Evolutionary conservation across 257 asterid genomes (phyloP).

Genomic region (Primulina huaijiensis): DNA sequence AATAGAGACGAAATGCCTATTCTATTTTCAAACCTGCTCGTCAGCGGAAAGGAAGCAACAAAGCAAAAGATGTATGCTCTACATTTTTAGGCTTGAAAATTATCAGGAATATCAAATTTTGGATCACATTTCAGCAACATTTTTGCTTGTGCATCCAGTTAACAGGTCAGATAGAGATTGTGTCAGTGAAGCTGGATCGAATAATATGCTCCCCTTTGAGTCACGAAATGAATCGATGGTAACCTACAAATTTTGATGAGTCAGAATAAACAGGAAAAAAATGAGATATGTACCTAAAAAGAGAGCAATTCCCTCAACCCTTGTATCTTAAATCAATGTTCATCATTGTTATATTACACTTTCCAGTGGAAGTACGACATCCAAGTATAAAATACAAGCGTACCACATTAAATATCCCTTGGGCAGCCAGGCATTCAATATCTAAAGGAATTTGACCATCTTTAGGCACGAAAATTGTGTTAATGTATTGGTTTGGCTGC

Average conservation of each 20-base stretch:
- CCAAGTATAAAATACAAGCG: conserved; percentile 14
- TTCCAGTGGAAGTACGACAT: neutral
- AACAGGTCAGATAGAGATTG: conserved; percentile 59
- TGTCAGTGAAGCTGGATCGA: conserved; percentile 70
- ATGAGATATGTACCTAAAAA: neutral
- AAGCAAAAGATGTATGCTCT: conserved; percentile 2
- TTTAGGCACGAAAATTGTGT: conserved; percentile 76
- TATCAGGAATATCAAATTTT: neutral
- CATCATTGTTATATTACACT: neutral
- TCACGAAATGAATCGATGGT: conserved; percentile 70
- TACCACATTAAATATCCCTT: conserved; percentile 74
- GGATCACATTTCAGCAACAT: conserved; percentile 21
- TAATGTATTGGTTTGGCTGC: conserved; percentile 76
- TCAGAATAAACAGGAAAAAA: conserved; percentile 4
- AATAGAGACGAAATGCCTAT: neutral
- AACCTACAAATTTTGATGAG: conserved; percentile 45
- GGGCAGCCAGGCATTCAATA: conserved; percentile 45
- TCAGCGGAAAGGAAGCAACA: conserved; percentile 14
- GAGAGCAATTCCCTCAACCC: neutral
- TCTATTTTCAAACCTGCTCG: conserved; percentile 14
- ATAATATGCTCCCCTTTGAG: conserved; percentile 55
- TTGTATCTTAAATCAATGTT: conserved; percentile 1
- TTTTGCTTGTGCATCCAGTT: conserved; percentile 24
- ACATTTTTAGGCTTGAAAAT: conserved; percentile 7
- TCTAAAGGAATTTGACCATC: conserved; percentile 70